Percentiles rank a stretch among this genome's conserved stretches.
Evolutionary conservation across 345 rosid species (phyloP).

Genomic region (Jatropha curcas): DNA sequence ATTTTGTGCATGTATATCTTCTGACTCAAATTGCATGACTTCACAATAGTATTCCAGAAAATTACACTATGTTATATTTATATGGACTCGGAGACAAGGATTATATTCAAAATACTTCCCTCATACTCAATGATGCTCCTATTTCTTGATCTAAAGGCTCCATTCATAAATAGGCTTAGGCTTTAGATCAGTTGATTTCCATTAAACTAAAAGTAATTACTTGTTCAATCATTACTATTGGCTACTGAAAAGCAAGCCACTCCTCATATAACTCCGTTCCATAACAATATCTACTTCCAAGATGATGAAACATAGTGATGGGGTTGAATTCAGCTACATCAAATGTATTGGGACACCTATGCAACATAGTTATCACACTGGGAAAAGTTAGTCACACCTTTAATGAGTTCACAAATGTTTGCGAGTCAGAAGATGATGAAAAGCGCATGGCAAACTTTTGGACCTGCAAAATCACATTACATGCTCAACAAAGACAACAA

Average conservation of each 20-base stretch:
- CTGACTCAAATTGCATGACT: background rate
- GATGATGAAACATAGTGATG: background rate
- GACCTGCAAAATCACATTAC: slow-evolving; percentile 15
- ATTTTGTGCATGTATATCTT: background rate
- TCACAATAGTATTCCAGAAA: background rate
- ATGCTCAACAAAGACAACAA: background rate
- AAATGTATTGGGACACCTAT: background rate
- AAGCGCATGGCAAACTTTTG: slow-evolving; percentile 26
- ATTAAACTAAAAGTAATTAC: too few relatives aligned
- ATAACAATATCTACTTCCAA: too few relatives aligned
- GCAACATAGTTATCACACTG: background rate
- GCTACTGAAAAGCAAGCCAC: too few relatives aligned
- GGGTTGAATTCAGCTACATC: background rate
- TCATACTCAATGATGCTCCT: too few relatives aligned
- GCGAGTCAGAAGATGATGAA: slow-evolving; percentile 17
- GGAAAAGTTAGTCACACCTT: background rate
- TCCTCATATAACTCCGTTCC: too few relatives aligned
- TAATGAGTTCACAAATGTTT: slow-evolving; percentile 10
- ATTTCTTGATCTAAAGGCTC: too few relatives aligned
- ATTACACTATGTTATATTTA: background rate
- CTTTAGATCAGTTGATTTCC: too few relatives aligned
- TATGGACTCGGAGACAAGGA: background rate
- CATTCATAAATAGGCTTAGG: too few relatives aligned
- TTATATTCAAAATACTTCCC: too few relatives aligned
- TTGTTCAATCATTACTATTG: too few relatives aligned